A percentile compares a stretch with the other conserved stretches of the same genome.
These are phyloP conservation scores for Diaporthe ampelina DNA, from an alignment of 2,329 filamentous ascomycete species.

Conservation along the genomic window DNA sequence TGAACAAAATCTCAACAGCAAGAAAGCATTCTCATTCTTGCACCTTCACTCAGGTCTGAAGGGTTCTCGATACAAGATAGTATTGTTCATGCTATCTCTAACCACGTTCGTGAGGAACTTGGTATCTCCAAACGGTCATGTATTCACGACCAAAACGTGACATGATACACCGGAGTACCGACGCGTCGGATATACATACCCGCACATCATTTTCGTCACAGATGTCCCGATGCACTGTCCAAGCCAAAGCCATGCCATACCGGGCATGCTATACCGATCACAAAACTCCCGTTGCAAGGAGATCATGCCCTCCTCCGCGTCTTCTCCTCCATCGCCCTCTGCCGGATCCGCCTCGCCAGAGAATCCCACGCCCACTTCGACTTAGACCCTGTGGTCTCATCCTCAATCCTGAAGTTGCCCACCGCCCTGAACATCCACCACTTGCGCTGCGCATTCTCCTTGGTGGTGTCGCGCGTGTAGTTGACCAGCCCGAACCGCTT, in stretches of 20 bases:
- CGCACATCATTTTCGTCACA: too few relatives aligned
- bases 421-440: slow-evolving; percentile 57
- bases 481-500: slow-evolving; percentile 57
- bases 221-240: fast-evolving
- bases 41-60: background rate
- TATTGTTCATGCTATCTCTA: background rate
- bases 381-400: slow-evolving; percentile 44
- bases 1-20: background rate
- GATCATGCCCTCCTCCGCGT: background rate
- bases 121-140: background rate
- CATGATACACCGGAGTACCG: background rate
- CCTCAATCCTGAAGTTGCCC: slow-evolving; percentile 52
- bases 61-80: background rate
- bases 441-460: slow-evolving; percentile 48
- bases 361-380: slow-evolving; percentile 49
- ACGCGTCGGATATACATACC: background rate
- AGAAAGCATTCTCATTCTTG: background rate
- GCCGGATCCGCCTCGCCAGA: slow-evolving; percentile 15
- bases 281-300: background rate
- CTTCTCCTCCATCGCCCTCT: background rate
- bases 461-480: slow-evolving; percentile 49
- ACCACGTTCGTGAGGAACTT: background rate
- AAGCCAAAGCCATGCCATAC: background rate
- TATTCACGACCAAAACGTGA: background rate
- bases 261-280: background rate